phyloP scores from a whole-genome alignment of 2,329 filamentous ascomycete species.

The Cladobotryum mycophilum region DNA sequence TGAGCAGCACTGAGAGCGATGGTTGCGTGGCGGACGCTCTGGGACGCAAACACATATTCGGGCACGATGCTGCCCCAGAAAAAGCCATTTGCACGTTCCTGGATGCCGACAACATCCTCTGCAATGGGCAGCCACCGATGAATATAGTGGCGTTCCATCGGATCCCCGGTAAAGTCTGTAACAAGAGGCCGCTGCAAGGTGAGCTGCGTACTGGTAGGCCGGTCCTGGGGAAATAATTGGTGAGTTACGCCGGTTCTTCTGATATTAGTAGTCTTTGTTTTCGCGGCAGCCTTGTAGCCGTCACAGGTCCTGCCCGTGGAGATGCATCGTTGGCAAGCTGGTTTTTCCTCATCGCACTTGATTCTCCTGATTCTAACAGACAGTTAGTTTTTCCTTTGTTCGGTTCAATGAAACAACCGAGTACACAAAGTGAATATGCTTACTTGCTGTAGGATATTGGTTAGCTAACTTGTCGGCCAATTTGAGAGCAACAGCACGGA shows the following conservation, averaged over 20 bases:
- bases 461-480: conserved; percentile 15
- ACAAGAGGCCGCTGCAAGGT: conserved; percentile 24
- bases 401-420: background rate
- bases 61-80: conserved; percentile 27
- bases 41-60: conserved; percentile 23
- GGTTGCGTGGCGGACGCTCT: conserved; percentile 28
- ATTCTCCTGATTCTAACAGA: conserved; percentile 26
- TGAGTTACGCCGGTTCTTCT: conserved; percentile 5
- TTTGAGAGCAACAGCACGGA: background rate
- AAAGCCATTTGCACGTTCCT: conserved; percentile 20
- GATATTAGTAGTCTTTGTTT: background rate
- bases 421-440: conserved; percentile 1
- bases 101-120: conserved; percentile 22
- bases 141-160: conserved; percentile 29
- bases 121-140: conserved; percentile 28
- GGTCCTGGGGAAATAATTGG: background rate
- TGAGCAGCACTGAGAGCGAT: conserved; percentile 28
- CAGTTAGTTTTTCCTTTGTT: background rate
- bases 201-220: background rate
- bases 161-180: conserved; percentile 30
- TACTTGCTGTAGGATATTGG: conserved; percentile 9
- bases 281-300: conserved; percentile 25
- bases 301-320: conserved; percentile 30
- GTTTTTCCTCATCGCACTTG: conserved; percentile 31
- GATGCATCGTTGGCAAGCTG: conserved; percentile 28